Base-by-base conservation (phyloP, 2,329 filamentous ascomycete species). In the Cryphonectria carpinicola region DNA sequence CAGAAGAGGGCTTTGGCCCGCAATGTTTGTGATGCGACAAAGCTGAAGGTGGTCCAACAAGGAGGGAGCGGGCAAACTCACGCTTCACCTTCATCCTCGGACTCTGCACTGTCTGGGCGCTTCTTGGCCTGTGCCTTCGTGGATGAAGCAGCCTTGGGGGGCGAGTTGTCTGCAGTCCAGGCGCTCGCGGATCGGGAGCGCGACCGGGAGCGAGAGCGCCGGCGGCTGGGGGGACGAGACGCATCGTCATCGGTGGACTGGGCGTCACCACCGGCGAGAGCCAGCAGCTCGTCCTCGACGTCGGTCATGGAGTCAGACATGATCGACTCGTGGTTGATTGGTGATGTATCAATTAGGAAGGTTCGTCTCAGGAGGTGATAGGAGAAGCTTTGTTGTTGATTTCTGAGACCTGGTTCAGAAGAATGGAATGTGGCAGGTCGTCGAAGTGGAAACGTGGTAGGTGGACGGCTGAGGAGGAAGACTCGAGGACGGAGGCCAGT, bases 281-380 rank as follows among this genome's bases (percentile, higher is more conserved):
- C 95, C 74, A 98, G 91, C 75, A 98, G 90, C 84, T 98, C 95
- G 77, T 95, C 94, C 79, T 98, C 95, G 75, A 98, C 88, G 22
- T 72, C 71, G 43, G 46, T 52, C 41, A 63, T 66, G 39, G 65
- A 68, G 79, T 95, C 93, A 70, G 93, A 92, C 94, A 97, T 97
- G 77, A 74, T 86, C 72, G 70, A 37, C 52, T 64, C 43, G 54
- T 58, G 28, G 14, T 2, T 28, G 52, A 3, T 14, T 19, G n/a
- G 52, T 28, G 25, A 14, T 28, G 52, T n/a, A 14, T 28, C 52
- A 32, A 6, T 25, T 6, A 54, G 17, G 19, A 19, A 22, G 43
- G 49, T 17, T 19, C 6, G 43, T 54, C 49, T 54, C 10, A 54
- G n/a, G 13, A 4, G 28, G 54, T 35, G 28, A 28, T 7, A n/a